These are phyloP conservation scores for Tetrastigma voinierianum DNA, from an alignment of 164 flowering plant genomes.

Conservation along the genomic window DNA sequence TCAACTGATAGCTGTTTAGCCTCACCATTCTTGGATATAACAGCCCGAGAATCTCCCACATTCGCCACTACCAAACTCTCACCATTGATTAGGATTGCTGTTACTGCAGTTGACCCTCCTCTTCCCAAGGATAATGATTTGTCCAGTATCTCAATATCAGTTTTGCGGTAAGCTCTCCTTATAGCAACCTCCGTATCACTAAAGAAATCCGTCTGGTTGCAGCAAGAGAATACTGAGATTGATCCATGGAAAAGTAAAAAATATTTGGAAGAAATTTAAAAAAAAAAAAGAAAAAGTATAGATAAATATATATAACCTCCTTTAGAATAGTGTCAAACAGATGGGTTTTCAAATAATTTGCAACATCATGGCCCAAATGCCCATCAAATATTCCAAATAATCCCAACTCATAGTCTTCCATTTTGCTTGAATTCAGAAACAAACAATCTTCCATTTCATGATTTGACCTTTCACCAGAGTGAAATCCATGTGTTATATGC, in stretches of 20 bases:
- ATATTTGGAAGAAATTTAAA: background rate
- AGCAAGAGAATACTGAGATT: background rate
- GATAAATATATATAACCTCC: conserved; percentile 25
- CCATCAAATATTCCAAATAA: conserved; percentile 54
- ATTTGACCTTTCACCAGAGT: conserved; percentile 41
- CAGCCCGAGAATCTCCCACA: conserved; percentile 76
- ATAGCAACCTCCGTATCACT: conserved; percentile 60
- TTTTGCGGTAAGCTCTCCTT: conserved; percentile 61
- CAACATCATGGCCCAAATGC: conserved; percentile 49
- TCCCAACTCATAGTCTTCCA: conserved; percentile 32
- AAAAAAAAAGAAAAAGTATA: background rate
- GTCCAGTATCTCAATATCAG: conserved; percentile 63
- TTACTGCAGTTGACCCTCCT: conserved; percentile 93
- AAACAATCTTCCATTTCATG: conserved; percentile 51
- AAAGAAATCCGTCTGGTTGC: conserved; percentile 71
- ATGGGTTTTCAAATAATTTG: conserved; percentile 36
- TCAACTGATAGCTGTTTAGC: conserved; percentile 64
- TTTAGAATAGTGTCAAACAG: conserved; percentile 41
- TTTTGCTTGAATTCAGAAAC: conserved; percentile 31
- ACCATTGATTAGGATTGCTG: conserved; percentile 72
- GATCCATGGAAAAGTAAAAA: background rate
- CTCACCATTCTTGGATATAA: conserved; percentile 49
- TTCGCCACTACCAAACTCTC: conserved; percentile 57
- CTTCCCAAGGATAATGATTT: conserved; percentile 43
- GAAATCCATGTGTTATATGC: conserved; percentile 35